phyloP scores from a whole-genome alignment of 2,329 filamentous ascomycete genomes.

The Cercospora nicotianae region DNA sequence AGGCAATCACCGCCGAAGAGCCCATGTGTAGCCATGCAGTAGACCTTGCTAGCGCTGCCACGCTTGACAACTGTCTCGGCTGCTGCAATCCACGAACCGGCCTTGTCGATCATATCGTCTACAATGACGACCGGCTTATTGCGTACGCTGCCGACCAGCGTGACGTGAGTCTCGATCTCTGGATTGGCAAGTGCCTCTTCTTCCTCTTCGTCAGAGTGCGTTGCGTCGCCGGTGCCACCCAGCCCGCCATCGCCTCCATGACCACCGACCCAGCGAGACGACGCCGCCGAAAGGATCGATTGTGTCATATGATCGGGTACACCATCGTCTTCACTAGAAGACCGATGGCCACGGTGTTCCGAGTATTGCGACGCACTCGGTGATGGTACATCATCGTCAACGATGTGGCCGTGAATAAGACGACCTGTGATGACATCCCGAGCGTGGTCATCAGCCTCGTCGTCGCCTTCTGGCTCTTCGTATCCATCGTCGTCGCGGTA shows the following conservation, averaged over 20 bases:
- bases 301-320: conserved; percentile 87
- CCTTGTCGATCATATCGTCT: conserved; percentile 99
- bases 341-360: conserved; percentile 48
- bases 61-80: conserved; percentile 95
- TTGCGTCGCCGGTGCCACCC: conserved; percentile 80
- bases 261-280: conserved; percentile 58
- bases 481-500: conserved; percentile 36
- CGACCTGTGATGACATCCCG: conserved; percentile 89
- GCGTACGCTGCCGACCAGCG: conserved; percentile 91
- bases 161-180: conserved; percentile 89
- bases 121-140: conserved; percentile 89
- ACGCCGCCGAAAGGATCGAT: conserved; percentile 75
- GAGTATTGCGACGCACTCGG: conserved; percentile 66
- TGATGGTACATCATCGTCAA: conserved; percentile 79
- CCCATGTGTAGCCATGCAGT: conserved; percentile 95
- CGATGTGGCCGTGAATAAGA: conserved; percentile 89
- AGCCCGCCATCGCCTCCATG: conserved; percentile 54
- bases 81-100: conserved; percentile 93
- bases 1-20: conserved; percentile 89
- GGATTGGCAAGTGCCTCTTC: conserved; percentile 82
- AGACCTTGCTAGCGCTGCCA: conserved; percentile 87
- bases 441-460: conserved; percentile 57
- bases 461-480: conserved; percentile 37
- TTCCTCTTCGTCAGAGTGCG: conserved; percentile 84
- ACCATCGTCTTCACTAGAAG: conserved; percentile 47